Evolutionary conservation across 2,329 filamentous ascomycete genomes (phyloP).

Genomic region (Elsinoe necatrix): DNA sequence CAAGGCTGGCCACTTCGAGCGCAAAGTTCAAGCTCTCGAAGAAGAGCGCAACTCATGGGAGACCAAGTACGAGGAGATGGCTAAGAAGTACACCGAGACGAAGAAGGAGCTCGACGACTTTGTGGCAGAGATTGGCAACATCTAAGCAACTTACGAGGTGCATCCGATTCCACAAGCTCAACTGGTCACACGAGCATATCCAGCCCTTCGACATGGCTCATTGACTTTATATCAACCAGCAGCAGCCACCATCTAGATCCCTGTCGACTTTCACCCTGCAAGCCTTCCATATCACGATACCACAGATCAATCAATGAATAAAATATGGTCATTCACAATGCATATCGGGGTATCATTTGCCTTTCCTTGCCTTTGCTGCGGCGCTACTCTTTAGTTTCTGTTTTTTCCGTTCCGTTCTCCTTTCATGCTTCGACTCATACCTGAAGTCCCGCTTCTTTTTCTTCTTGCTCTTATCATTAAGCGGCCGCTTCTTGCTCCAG

Average conservation of each 20-base stretch:
- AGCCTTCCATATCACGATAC: constrained; percentile 16
- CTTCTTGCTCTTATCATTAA: constrained; percentile 42
- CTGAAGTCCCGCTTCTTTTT: constrained; percentile 82
- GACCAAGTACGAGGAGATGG: constrained; percentile 95
- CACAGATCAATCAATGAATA: constrained; percentile 15
- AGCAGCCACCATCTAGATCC: constrained; percentile 10
- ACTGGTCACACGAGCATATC: constrained; percentile 4
- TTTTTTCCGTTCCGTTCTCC: constrained; percentile 54
- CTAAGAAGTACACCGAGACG: constrained; percentile 72
- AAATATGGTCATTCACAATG: constrained; percentile 11
- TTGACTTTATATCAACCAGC: neutral
- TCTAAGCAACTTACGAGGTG: constrained; percentile 48
- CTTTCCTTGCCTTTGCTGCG: constrained; percentile 51
- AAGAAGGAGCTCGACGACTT: constrained; percentile 91
- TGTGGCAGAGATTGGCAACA: constrained; percentile 84
- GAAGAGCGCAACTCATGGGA: constrained; percentile 89
- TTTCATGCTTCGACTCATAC: constrained; percentile 82
- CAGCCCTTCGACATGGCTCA: neutral
- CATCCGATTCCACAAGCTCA: neutral
- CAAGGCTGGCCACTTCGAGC: constrained; percentile 98
- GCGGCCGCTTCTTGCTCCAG: constrained; percentile 38
- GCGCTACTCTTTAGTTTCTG: constrained; percentile 62
- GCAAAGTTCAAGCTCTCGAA: constrained; percentile 96
- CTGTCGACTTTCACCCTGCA: constrained; percentile 12
- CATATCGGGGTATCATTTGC: constrained; percentile 25